phyloP scores from a whole-genome alignment of 2,329 filamentous ascomycete genomes.

The Clarireedia hainanense region DNA sequence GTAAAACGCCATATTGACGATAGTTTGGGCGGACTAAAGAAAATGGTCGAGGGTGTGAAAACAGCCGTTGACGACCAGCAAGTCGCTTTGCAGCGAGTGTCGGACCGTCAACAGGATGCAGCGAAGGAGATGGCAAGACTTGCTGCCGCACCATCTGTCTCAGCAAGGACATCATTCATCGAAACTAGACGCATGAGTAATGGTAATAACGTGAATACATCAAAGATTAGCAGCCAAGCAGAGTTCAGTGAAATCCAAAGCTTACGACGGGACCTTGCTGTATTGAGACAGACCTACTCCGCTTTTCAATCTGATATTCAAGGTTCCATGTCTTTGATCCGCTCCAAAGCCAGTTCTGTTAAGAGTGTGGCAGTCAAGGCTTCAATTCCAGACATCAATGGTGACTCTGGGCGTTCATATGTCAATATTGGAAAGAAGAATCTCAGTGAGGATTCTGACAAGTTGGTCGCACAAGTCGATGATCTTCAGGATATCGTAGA shows the following conservation, averaged over 20 bases:
- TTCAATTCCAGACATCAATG: constrained; percentile 61
- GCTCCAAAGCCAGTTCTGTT: constrained; percentile 72
- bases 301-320: constrained; percentile 85
- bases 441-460: constrained; percentile 80
- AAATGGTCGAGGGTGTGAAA: constrained; percentile 79
- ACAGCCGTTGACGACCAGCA: constrained; percentile 79
- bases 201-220: constrained; percentile 23
- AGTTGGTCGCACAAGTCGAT: constrained; percentile 84
- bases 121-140: constrained; percentile 71
- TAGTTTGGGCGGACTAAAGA: constrained; percentile 70
- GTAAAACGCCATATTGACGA: constrained; percentile 96
- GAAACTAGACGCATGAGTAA: constrained; percentile 17
- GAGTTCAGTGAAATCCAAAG: constrained; percentile 74
- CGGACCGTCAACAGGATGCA: constrained; percentile 82
- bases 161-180: constrained; percentile 24
- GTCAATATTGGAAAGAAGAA: constrained; percentile 82
- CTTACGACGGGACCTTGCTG: constrained; percentile 79
- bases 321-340: constrained; percentile 76
- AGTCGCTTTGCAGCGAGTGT: constrained; percentile 73
- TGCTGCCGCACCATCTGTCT: constrained; percentile 18
- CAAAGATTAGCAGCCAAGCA: constrained; percentile 34
- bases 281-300: constrained; percentile 87
- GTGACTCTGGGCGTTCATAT: constrained; percentile 75
- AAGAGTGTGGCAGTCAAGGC: constrained; percentile 68
- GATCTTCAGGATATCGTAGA: constrained; percentile 96